Evolutionary conservation across 768 basidiomycete genomes (phyloP), one percentile per base, ranked within the genome.

Genomic region (Fomitopsis serialis): DNA sequence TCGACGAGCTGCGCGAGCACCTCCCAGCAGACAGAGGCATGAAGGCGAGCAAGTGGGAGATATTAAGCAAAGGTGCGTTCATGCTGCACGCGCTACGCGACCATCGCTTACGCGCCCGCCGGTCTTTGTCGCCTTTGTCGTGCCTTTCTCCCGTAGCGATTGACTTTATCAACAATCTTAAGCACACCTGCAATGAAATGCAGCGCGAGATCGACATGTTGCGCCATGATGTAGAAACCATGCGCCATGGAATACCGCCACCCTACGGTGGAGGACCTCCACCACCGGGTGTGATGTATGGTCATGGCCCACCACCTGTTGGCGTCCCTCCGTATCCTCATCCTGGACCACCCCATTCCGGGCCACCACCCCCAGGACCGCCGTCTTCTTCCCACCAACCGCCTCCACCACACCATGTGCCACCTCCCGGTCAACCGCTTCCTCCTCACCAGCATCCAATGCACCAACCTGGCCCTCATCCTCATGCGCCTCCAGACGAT

Each of bases 11-110:
- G 58, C 80, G 93, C 54, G 95, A 97, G 68, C 84, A 91, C 63
- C 74, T 99, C 23, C 97, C 97, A 1, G 87, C 87, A 48, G 93
- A 93, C 73, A 81, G 89, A 49, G 93, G 88, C 42, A 90, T 94
- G 85, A 98, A 98, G 66, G 89, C 92, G 19, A 94, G 91, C 73
- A 99, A 99, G 73, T 98, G 96, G 97, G 97, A 99, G 74, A 98
- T 98, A 56, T 72, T 99, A 32, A 95, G 87, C 71, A 96, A 97
- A 84, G 91, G 95, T 91, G 59, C 58, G 78, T 48, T 37, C 40
- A 21, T 44, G 32, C 45, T 43, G 36, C 7, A 37, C 37, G 23
- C 43, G 36, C 47, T 22, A 25, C 12, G 2, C 45, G 29, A 25
- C 53, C 22, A 45, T 51, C 42, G 53, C 43, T 24, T 44, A 45